A percentile compares a stretch with the other conserved stretches of the same genome.
Conservation (phyloP, 2,329 filamentous ascomycete genomes). For the Cladosporium velox region DNA sequence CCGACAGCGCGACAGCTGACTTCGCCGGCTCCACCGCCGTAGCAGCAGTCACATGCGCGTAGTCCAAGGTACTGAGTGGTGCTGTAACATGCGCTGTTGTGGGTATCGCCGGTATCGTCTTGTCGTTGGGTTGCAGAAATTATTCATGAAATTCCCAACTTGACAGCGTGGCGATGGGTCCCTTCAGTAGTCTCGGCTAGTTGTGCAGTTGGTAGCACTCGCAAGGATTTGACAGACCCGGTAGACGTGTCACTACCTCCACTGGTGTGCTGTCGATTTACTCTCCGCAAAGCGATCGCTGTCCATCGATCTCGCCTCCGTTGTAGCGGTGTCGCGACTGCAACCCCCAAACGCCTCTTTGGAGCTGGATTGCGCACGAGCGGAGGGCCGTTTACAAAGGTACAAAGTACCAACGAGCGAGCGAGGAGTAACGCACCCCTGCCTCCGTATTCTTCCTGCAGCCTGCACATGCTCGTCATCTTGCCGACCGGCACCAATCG, state of each 20-base stretch:
- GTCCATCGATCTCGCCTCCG: slow-evolving; percentile 12
- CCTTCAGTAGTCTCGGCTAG: background rate
- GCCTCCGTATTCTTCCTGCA: slow-evolving; percentile 9
- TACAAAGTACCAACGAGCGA: background rate
- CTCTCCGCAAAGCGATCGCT: slow-evolving; percentile 4
- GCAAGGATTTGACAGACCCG: background rate
- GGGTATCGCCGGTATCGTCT: background rate
- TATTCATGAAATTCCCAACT: slow-evolving; percentile 6
- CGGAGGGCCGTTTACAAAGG: background rate
- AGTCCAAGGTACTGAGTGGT: background rate
- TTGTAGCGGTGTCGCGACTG: slow-evolving; percentile 14
- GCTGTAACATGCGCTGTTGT: slow-evolving; percentile 3
- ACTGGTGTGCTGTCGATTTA: background rate
- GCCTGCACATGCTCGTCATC: slow-evolving; percentile 10
- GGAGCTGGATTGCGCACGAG: slow-evolving; percentile 4
- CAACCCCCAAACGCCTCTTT: slow-evolving; percentile 1
- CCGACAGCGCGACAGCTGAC: slow-evolving; percentile 11
- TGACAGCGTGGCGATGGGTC: background rate
- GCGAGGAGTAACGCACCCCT: slow-evolving; percentile 7
- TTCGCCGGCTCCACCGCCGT: slow-evolving; percentile 1
- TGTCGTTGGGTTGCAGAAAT: slow-evolving; percentile 9
- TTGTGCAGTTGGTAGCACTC: background rate
- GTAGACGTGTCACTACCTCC: background rate
- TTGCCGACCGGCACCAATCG: slow-evolving; percentile 4
- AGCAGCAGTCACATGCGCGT: slow-evolving; percentile 10